Base-by-base conservation (phyloP, 2,329 filamentous ascomycete species). In the Colletotrichum sojae region DNA sequence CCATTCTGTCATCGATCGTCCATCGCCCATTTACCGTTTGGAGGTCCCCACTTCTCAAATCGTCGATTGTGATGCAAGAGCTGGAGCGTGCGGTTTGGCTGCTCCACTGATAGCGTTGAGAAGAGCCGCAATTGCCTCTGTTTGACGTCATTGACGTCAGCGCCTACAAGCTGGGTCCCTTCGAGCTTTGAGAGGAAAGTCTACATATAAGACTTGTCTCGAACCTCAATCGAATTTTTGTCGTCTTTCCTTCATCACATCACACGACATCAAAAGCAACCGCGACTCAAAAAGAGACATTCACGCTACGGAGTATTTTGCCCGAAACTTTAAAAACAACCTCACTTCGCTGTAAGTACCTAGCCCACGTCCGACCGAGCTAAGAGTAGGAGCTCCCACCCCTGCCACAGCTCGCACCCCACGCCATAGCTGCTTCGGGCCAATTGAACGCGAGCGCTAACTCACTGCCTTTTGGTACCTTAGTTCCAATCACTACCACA, bases 121-220 rank as follows among this genome's bases (percentile, higher is more conserved):
- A 36, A 52, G 54, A 64, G 69, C 53, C 55, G 69, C 60, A 71
- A 64, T 69, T 71, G 18, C 67, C 68, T 58, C 52, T 61, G 52
- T 31, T 67, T 71, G 70, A 71, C 70, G 67, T 71, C 67, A 71
- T 70, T 71, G 63, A 71, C 70, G 67, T 71, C 70, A 71, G 70
- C 55, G 51, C 40, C 27, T 43, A 15, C 53, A 48, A 58, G 52
- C 48, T 48, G 16, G 22, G 13, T 8, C 53, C 22, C 31, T 55
- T 43, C 25, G 9, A 49, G 46, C 57, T 20, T 36, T 36, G 9
- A 22, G 45, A 48, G 39, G 13, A 16, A 16, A 6, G n/a, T 27
- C 40, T 31, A 22, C 43, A 63, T 70, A 58, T 51, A 63, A 68
- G 57, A 51, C 53, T 12, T 16, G 62, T 36, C 31, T 36, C 9